These are phyloP conservation scores for Gastrodia elata DNA, from an alignment of 106 monocot genomes.

Conservation along the genomic window DNA sequence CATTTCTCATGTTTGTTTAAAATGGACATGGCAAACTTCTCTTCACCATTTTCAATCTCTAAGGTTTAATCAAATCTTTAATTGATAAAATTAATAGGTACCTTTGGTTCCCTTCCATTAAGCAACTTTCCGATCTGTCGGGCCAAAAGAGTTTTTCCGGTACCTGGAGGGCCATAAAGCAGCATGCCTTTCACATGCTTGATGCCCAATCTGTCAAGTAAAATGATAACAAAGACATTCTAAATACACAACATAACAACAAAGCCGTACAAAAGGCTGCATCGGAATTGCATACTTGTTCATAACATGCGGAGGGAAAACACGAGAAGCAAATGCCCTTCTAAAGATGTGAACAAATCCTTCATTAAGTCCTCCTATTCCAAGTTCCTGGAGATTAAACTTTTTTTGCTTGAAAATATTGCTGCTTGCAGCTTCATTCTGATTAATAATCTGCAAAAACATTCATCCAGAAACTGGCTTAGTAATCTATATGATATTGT, in stretches of 20 bases:
- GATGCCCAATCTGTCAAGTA: constrained; percentile 33
- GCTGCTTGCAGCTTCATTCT: constrained; percentile 37
- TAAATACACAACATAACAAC: not conserved
- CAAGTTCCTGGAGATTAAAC: constrained; percentile 86
- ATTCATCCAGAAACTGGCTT: constrained; percentile 6
- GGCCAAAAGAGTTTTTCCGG: constrained; percentile 97
- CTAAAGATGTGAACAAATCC: constrained; percentile 93
- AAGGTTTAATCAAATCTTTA: not conserved
- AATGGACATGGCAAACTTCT: constrained; percentile 2
- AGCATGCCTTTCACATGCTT: too few relatives aligned
- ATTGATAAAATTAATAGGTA: constrained; percentile 18
- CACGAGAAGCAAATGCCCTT: constrained; percentile 98
- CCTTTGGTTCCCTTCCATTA: constrained; percentile 98
- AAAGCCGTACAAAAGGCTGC: not conserved
- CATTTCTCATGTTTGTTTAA: not conserved
- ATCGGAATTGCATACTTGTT: constrained; percentile 45
- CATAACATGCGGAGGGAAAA: constrained; percentile 86
- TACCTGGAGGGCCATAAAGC: constrained; percentile 95
- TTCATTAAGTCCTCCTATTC: constrained; percentile 85
- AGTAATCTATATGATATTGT: not conserved
- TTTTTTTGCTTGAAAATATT: constrained; percentile 89
- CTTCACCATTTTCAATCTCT: constrained; percentile 22
- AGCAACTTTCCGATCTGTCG: constrained; percentile 95
- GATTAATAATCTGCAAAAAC: constrained; percentile 13
- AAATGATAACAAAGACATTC: constrained; percentile 14